Conservation (phyloP, 129 eudicot genomes). For the Tagetes patula region DNA sequence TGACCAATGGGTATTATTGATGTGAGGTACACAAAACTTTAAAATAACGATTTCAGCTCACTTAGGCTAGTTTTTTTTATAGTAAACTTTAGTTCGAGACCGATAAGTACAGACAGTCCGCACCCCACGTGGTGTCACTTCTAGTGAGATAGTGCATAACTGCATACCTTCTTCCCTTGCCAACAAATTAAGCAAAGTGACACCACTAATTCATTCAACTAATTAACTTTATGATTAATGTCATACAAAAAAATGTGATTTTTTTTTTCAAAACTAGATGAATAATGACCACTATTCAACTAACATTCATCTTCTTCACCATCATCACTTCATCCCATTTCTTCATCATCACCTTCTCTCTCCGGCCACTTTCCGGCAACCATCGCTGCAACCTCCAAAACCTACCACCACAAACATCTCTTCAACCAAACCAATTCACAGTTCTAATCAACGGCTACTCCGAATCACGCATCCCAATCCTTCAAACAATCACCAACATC, state of each 20-base stretch:
- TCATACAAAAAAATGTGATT: too few species aligned
- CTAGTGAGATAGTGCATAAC: too few species aligned
- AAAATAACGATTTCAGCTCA: too few species aligned
- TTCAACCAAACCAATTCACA: slow-evolving; percentile 76
- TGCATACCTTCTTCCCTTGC: background rate
- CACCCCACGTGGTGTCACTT: too few species aligned
- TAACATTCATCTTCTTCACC: slow-evolving; percentile 15
- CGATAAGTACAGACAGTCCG: too few species aligned
- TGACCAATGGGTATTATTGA: too few species aligned
- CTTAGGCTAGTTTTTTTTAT: too few species aligned
- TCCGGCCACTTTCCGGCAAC: slow-evolving; percentile 30
- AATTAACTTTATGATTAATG: background rate
- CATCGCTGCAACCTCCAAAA: slow-evolving; percentile 37
- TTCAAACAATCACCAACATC: slow-evolving; percentile 51
- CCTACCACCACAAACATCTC: slow-evolving; percentile 37
- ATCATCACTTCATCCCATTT: slow-evolving; percentile 21
- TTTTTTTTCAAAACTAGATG: background rate
- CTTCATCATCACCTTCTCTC: slow-evolving; percentile 4
- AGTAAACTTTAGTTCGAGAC: too few species aligned
- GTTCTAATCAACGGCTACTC: slow-evolving; percentile 82
- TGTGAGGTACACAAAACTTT: too few species aligned
- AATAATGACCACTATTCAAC: background rate
- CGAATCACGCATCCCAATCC: slow-evolving; percentile 67
- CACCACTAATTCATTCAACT: background rate
- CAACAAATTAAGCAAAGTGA: background rate